phyloP scores from a whole-genome alignment of 2,329 filamentous ascomycete genomes.

The Calycina herbarum region DNA sequence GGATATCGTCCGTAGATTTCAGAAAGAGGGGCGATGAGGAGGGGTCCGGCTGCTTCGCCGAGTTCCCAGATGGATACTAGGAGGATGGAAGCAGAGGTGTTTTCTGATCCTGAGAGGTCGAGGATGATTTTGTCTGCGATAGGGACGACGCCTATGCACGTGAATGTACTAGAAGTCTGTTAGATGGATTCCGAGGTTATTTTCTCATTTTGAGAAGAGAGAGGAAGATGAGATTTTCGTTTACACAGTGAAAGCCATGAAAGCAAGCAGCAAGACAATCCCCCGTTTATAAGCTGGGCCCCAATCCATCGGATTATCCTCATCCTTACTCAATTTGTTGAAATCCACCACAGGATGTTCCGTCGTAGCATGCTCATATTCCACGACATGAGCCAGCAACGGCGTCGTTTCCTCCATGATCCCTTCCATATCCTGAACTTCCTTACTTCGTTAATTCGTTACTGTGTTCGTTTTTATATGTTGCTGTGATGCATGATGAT shows the following conservation, averaged over 20 bases:
- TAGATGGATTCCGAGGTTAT: constrained; percentile 1
- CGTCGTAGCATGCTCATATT: neutral
- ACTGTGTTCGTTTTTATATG: neutral
- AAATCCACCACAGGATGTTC: constrained; percentile 43
- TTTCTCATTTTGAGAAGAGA: neutral
- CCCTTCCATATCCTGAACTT: neutral
- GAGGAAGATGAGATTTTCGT: constrained; percentile 14
- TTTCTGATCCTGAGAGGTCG: constrained; percentile 45
- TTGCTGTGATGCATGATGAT: neutral
- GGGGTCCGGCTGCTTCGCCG: constrained; percentile 47
- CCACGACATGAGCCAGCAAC: neutral
- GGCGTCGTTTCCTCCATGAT: constrained; percentile 9
- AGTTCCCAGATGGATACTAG: constrained; percentile 51
- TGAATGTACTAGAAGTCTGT: constrained; percentile 51
- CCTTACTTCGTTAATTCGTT: neutral
- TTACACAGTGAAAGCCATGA: constrained; percentile 58
- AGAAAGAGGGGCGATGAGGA: constrained; percentile 47
- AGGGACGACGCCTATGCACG: constrained; percentile 56
- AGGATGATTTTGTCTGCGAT: constrained; percentile 52
- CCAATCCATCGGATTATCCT: constrained; percentile 56
- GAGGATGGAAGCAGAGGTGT: constrained; percentile 50
- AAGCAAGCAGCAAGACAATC: constrained; percentile 52
- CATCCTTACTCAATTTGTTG: constrained; percentile 44
- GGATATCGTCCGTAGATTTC: constrained; percentile 45
- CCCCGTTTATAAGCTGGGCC: constrained; percentile 51